Conservation (phyloP, 1,284 basidiomycete genomes). For the Ceratobasidium sp. region DNA sequence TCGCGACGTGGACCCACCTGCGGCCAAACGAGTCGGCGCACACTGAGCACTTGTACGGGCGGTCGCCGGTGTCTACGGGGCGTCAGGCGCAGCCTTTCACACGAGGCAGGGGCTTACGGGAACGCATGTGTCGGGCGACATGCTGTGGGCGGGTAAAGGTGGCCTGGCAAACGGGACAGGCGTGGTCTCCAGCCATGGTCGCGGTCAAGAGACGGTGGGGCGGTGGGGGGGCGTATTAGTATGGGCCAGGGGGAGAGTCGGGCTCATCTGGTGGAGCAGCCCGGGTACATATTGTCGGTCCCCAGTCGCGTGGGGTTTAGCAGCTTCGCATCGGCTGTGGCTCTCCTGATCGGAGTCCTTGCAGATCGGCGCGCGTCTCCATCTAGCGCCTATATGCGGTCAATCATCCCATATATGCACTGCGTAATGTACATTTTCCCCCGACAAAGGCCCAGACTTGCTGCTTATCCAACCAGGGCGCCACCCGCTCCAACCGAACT, state of each 20-base stretch:
- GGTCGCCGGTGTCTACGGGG: conserved; percentile 50
- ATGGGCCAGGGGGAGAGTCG: conserved; percentile 23
- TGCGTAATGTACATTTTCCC: background rate
- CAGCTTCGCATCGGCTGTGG: conserved; percentile 17
- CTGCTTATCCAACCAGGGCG: background rate
- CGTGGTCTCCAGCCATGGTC: conserved; percentile 74
- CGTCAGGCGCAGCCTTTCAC: background rate
- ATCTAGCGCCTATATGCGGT: background rate
- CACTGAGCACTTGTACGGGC: conserved; percentile 88
- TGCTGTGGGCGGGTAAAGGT: conserved; percentile 91
- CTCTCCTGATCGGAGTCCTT: conserved; percentile 20
- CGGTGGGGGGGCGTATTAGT: conserved; percentile 25
- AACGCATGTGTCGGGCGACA: conserved; percentile 89
- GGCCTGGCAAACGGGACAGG: conserved; percentile 84
- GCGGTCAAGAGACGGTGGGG: conserved; percentile 25
- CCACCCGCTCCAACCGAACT: conserved; percentile 17
- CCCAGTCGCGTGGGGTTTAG: conserved; percentile 14
- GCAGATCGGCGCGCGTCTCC: conserved; percentile 2
- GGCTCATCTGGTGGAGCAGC: conserved; percentile 29
- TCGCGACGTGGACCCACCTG: conserved; percentile 63
- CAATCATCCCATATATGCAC: background rate
- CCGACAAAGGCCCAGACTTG: conserved; percentile 20
- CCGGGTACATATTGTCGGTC: background rate
- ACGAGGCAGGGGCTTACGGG: conserved; percentile 67
- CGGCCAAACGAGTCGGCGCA: conserved; percentile 91